These are phyloP conservation scores for Paramecium octaurelia DNA, from an alignment of 73 alveolate genomes.

Conservation along the genomic window DNA sequence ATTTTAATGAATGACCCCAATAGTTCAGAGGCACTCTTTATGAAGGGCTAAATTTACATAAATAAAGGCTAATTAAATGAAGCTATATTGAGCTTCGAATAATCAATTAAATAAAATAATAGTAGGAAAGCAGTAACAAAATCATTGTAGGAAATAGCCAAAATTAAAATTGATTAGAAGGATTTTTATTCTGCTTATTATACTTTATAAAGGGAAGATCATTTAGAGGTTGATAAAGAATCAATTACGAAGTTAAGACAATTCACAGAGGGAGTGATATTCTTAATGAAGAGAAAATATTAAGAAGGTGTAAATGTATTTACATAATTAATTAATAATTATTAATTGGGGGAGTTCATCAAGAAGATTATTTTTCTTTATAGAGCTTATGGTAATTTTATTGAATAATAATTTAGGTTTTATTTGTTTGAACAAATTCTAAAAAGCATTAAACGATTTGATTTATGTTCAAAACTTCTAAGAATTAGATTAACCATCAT, in stretches of 20 bases:
- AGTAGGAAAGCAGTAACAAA: constrained; percentile 66
- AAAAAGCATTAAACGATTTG: constrained; percentile 72
- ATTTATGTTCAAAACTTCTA: constrained; percentile 54
- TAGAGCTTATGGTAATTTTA: constrained; percentile 73
- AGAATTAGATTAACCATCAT: constrained; percentile 60
- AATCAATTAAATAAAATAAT: constrained; percentile 67
- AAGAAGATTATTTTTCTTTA: constrained; percentile 65
- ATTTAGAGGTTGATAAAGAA: constrained; percentile 64
- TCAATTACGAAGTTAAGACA: constrained; percentile 62
- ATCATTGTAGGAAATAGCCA: constrained; percentile 72
- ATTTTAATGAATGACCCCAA: constrained; percentile 40
- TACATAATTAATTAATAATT: constrained; percentile 57
- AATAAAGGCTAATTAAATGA: constrained; percentile 63
- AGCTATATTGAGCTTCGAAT: constrained; percentile 69
- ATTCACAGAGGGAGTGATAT: constrained; percentile 80
- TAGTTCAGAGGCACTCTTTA: constrained; percentile 62
- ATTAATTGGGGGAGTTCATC: constrained; percentile 54
- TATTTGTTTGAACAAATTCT: constrained; percentile 67
- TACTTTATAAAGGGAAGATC: constrained; percentile 72
- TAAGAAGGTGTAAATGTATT: constrained; percentile 71
- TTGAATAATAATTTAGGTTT: neutral
- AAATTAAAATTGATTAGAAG: constrained; percentile 70
- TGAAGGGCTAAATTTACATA: constrained; percentile 65
- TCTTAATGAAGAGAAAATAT: constrained; percentile 76
- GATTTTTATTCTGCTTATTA: constrained; percentile 83